Evolutionary conservation across 768 basidiomycete genomes (phyloP).

Genomic region (Mycena crocata): DNA sequence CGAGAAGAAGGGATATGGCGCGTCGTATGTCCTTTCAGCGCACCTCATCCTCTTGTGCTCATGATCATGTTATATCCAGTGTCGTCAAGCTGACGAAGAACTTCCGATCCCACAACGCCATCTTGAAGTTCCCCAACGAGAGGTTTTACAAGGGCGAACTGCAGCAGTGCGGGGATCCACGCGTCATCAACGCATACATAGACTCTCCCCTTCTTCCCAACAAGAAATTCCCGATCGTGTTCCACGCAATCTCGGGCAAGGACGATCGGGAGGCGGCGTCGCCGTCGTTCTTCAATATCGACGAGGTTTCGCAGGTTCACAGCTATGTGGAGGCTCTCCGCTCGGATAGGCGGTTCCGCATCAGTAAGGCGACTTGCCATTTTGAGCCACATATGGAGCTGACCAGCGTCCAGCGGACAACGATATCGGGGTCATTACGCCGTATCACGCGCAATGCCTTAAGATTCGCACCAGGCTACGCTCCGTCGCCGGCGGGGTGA

Average conservation of each 20-base stretch:
- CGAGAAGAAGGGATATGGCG: conserved; percentile 37
- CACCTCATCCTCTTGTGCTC: conserved; percentile 1
- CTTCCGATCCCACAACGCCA: conserved; percentile 72
- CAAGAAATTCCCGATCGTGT: conserved; percentile 68
- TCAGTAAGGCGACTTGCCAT: conserved; percentile 48
- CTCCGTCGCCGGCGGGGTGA: conserved; percentile 53
- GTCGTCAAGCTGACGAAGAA: conserved; percentile 74
- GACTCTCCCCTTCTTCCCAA: conserved; percentile 54
- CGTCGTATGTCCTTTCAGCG: conserved; percentile 34
- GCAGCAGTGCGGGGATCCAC: conserved; percentile 55
- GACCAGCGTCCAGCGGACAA: conserved; percentile 49
- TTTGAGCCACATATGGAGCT: background rate
- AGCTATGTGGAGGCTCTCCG: conserved; percentile 57
- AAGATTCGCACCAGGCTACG: conserved; percentile 57
- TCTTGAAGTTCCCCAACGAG: conserved; percentile 71
- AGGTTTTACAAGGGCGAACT: conserved; percentile 70
- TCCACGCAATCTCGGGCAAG: conserved; percentile 69
- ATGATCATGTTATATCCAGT: conserved; percentile 52
- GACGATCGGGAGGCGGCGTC: conserved; percentile 76
- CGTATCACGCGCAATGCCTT: conserved; percentile 70
- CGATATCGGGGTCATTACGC: conserved; percentile 72
- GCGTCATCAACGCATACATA: conserved; percentile 54
- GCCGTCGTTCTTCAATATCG: conserved; percentile 79
- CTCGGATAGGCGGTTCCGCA: conserved; percentile 48
- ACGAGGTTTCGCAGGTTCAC: conserved; percentile 67